Percentiles rank a stretch among this genome's conserved stretches.
Conservation (phyloP, 164 flowering plant genomes). For the Vitis rotundifolia region DNA sequence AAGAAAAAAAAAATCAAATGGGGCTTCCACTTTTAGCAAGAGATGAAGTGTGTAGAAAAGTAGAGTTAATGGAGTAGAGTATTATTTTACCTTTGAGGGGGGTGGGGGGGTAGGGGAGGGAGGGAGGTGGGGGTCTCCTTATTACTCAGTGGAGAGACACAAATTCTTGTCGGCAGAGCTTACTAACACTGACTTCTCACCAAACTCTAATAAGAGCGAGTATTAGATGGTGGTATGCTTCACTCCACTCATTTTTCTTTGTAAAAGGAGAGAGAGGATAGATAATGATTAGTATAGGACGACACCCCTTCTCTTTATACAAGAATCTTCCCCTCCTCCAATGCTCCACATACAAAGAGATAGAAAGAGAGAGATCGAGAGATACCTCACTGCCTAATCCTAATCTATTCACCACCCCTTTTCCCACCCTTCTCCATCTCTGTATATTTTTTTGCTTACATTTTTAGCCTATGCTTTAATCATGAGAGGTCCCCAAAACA, state of each 20-base stretch:
- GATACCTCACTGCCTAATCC: too few species aligned
- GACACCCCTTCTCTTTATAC: constrained; percentile 25
- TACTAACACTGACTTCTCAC: constrained; percentile 40
- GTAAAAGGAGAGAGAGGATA: constrained; percentile 16
- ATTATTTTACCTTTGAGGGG: constrained; percentile 9
- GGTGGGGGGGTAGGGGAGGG: background rate
- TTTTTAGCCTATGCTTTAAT: too few species aligned
- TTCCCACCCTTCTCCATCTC: too few species aligned
- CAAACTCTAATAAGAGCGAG: constrained; percentile 12
- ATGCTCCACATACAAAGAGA: constrained; percentile 14
- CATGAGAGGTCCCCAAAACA: too few species aligned
- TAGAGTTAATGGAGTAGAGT: constrained; percentile 11
- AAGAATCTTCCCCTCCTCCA: constrained; percentile 30
- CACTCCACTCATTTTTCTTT: constrained; percentile 30
- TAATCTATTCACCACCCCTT: too few species aligned
- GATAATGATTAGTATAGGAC: constrained; percentile 30
- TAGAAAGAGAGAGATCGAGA: too few species aligned
- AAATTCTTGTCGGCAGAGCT: constrained; percentile 44
- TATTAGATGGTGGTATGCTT: constrained; percentile 7
- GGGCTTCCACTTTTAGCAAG: constrained; percentile 18
- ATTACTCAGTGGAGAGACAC: constrained; percentile 44
- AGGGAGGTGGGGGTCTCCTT: constrained; percentile 14
- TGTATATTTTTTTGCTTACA: too few species aligned
- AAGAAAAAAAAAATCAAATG: constrained; percentile 10
- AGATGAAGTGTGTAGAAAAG: constrained; percentile 18